phyloP scores from a whole-genome alignment of 352 stramenopile genomes.

The Phytophthora foliorum region DNA sequence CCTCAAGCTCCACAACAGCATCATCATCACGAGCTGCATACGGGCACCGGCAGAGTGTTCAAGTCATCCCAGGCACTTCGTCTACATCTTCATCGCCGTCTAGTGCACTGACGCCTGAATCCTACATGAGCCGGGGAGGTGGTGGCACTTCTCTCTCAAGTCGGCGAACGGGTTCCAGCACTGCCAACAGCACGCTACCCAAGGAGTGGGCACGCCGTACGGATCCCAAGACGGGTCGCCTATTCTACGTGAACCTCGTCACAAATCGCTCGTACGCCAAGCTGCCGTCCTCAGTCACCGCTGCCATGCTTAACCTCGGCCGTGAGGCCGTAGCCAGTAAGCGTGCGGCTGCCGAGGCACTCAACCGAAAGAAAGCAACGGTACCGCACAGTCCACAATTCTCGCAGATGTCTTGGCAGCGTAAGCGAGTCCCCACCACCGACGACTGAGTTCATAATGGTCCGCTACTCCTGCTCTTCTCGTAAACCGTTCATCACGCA shows the following conservation, averaged over 20 bases:
- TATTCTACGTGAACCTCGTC: slow-evolving; percentile 88
- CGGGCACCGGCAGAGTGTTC: slow-evolving; percentile 19
- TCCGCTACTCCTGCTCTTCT: slow-evolving; percentile 6
- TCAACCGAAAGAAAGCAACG: slow-evolving; percentile 58
- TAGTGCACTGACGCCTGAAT: slow-evolving; percentile 54
- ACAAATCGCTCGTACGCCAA: slow-evolving; percentile 87
- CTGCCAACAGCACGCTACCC: slow-evolving; percentile 50
- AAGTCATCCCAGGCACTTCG: slow-evolving; percentile 32
- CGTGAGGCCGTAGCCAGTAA: slow-evolving; percentile 44
- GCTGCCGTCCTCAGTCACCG: slow-evolving; percentile 77
- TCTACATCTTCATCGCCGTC: slow-evolving; percentile 45
- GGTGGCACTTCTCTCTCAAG: slow-evolving; percentile 40
- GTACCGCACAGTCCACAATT: slow-evolving; percentile 81
- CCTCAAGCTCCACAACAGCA: slow-evolving; percentile 16
- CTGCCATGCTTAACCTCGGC: slow-evolving; percentile 70
- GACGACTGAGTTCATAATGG: slow-evolving; percentile 38
- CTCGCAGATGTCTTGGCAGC: slow-evolving; percentile 88
- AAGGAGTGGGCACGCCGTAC: slow-evolving; percentile 85
- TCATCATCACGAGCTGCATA: slow-evolving; percentile 24
- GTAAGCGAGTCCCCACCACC: slow-evolving; percentile 53
- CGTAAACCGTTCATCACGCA: slow-evolving; percentile 18
- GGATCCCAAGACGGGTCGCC: slow-evolving; percentile 78
- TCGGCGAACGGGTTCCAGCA: slow-evolving; percentile 30
- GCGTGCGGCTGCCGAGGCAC: slow-evolving; percentile 28
- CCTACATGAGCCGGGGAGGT: slow-evolving; percentile 28